Conservation (phyloP, 352 stramenopile species). For the Globisporangium recalcitrans region DNA sequence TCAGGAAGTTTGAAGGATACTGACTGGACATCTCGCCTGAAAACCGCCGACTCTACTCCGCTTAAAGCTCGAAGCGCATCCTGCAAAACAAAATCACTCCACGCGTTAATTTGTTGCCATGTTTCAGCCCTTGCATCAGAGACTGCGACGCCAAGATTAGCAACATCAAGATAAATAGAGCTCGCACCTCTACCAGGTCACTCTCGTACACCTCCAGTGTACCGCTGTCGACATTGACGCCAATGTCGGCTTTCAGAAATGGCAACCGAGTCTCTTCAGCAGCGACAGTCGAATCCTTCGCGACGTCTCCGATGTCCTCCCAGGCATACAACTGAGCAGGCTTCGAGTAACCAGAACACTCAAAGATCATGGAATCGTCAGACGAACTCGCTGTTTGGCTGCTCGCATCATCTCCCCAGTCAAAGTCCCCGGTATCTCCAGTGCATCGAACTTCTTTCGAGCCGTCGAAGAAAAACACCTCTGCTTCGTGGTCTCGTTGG, state of each 20-base stretch:
- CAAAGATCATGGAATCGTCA: not conserved
- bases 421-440: not conserved
- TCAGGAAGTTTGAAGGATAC: constrained; percentile 43
- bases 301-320: constrained; percentile 38
- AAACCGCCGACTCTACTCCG: constrained; percentile 62
- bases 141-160: too few species aligned
- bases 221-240: not conserved
- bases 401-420: constrained; percentile 15
- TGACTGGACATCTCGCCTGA: constrained; percentile 31
- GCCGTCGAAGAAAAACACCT: constrained; percentile 42
- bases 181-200: constrained; percentile 52
- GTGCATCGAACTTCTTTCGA: constrained; percentile 23
- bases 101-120: too few species aligned
- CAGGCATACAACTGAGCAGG: constrained; percentile 23
- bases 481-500: constrained; percentile 7
- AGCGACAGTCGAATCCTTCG: not conserved
- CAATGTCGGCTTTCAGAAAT: constrained; percentile 13
- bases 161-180: not conserved
- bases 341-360: not conserved
- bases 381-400: constrained; percentile 18
- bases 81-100: constrained; percentile 21
- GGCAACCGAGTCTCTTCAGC: constrained; percentile 17
- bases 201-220: constrained; percentile 45
- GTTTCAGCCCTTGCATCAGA: too few species aligned
- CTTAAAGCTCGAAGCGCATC: constrained; percentile 50